Conservation (phyloP, 2,329 filamentous ascomycete species). For the Ophiostoma perfectum region DNA sequence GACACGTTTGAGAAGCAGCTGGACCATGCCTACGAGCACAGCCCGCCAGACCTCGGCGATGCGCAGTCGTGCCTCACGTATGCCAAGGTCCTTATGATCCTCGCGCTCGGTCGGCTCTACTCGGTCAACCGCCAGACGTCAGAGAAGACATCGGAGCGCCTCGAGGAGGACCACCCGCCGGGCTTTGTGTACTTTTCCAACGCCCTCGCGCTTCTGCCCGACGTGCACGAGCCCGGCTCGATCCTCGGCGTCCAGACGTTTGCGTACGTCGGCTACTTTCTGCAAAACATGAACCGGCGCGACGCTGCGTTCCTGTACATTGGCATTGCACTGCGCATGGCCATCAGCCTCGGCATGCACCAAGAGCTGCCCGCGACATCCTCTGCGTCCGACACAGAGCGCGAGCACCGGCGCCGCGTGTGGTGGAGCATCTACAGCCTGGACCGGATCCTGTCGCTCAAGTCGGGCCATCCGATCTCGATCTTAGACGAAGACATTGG, state of each 20-base stretch:
- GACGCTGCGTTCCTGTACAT: constrained; percentile 53
- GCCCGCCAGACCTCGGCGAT: constrained; percentile 39
- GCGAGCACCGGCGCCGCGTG: constrained; percentile 47
- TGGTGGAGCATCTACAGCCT: constrained; percentile 56
- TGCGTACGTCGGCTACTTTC: constrained; percentile 50
- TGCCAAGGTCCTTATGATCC: constrained; percentile 47
- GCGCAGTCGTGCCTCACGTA: constrained; percentile 45
- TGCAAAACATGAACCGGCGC: constrained; percentile 52
- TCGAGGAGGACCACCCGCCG: constrained; percentile 38
- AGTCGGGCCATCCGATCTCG: constrained; percentile 50
- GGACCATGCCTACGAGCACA: constrained; percentile 39
- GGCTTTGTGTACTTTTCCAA: constrained; percentile 52
- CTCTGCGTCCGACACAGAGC: constrained; percentile 34
- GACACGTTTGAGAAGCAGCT: constrained; percentile 43
- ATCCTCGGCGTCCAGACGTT: constrained; percentile 51
- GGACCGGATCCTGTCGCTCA: constrained; percentile 48
- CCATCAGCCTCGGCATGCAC: constrained; percentile 51
- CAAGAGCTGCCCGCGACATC: constrained; percentile 41
- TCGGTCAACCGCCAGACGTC: constrained; percentile 44
- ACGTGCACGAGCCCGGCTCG: constrained; percentile 51
- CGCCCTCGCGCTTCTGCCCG: constrained; percentile 47
- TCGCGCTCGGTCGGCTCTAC: constrained; percentile 53
- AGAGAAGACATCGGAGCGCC: neutral
- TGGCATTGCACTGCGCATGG: constrained; percentile 51
- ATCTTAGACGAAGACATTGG: constrained; percentile 52